phyloP scores from a whole-genome alignment of 805 yeast species.

The Teunomyces kruisii region DNA sequence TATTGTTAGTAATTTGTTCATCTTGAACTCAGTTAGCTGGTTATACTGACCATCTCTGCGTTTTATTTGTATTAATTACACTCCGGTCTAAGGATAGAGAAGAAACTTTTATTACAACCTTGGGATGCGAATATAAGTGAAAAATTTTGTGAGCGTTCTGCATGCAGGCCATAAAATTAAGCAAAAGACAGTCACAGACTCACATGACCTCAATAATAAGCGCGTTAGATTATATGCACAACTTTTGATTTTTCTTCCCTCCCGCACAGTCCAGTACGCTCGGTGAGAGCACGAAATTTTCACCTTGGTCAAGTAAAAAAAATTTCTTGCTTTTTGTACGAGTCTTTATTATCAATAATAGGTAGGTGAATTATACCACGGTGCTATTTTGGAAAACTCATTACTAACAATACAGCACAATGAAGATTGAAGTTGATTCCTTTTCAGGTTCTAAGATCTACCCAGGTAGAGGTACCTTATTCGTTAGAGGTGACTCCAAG shows the following conservation, averaged over 20 bases:
- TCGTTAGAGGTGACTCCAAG: slow-evolving; percentile 99
- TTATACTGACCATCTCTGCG: slow-evolving; percentile 98
- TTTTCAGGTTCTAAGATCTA: slow-evolving; percentile 99
- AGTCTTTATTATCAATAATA: slow-evolving; percentile 14
- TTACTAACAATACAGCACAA: slow-evolving; percentile 48
- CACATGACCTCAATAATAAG: slow-evolving; percentile 1
- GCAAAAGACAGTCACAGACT: slow-evolving; percentile 7
- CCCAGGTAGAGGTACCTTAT: slow-evolving; percentile 99
- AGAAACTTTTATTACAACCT: slow-evolving; percentile 4
- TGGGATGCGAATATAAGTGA: slow-evolving; percentile 7
- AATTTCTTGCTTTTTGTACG: slow-evolving; percentile 10
- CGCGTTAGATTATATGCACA: background rate
- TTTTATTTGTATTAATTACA: slow-evolving; percentile 53
- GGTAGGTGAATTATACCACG: slow-evolving; percentile 12
- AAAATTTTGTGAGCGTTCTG: slow-evolving; percentile 3
- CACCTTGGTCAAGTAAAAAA: slow-evolving; percentile 8
- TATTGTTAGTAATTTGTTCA: slow-evolving; percentile 43
- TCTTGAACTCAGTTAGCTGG: background rate
- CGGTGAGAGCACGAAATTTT: slow-evolving; percentile 4
- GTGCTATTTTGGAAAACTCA: background rate
- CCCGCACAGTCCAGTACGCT: slow-evolving; percentile 1
- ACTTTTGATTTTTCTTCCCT: background rate
- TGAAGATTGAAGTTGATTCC: slow-evolving; percentile 99
- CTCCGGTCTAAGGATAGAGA: slow-evolving; percentile 77
- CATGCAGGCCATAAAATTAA: background rate